Percentiles rank a stretch among this genome's conserved stretches.
Evolutionary conservation across 257 asterid genomes (phyloP).

Genomic region (Solanum habrochaites): DNA sequence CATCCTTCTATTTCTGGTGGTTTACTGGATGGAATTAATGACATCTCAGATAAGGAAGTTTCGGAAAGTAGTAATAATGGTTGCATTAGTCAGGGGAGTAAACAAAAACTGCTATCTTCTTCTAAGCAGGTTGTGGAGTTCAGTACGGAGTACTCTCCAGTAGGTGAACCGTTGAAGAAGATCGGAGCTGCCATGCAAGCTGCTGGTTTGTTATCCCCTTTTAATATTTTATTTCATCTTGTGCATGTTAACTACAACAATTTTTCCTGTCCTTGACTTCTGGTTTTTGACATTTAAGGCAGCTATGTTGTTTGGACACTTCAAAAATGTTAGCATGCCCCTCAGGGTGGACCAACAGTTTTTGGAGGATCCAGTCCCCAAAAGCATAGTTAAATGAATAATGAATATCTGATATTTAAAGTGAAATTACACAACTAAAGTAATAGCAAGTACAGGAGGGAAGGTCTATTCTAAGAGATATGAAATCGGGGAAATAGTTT

Average conservation of each 20-base stretch:
- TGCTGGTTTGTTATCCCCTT: conserved; percentile 29
- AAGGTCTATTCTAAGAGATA: background rate
- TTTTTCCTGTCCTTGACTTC: background rate
- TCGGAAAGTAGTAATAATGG: background rate
- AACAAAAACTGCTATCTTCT: conserved; percentile 27
- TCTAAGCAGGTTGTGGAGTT: conserved; percentile 44
- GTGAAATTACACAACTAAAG: background rate
- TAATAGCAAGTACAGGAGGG: background rate
- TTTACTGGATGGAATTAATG: conserved; percentile 5
- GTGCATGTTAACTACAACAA: background rate
- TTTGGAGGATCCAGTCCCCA: background rate
- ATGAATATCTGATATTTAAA: background rate
- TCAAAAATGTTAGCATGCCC: background rate
- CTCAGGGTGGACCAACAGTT: background rate
- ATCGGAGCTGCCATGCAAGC: conserved; percentile 57
- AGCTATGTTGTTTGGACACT: background rate
- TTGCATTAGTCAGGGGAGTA: conserved; percentile 1
- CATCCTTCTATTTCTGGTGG: conserved; percentile 1
- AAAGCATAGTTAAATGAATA: background rate
- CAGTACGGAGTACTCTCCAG: conserved; percentile 46
- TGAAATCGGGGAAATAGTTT: background rate
- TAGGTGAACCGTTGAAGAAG: conserved; percentile 55
- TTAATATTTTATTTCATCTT: background rate
- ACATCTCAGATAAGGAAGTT: conserved; percentile 2
- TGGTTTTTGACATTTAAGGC: background rate